phyloP scores from a whole-genome alignment of 2,329 filamentous ascomycete genomes.

The Corynespora cassiicola region DNA sequence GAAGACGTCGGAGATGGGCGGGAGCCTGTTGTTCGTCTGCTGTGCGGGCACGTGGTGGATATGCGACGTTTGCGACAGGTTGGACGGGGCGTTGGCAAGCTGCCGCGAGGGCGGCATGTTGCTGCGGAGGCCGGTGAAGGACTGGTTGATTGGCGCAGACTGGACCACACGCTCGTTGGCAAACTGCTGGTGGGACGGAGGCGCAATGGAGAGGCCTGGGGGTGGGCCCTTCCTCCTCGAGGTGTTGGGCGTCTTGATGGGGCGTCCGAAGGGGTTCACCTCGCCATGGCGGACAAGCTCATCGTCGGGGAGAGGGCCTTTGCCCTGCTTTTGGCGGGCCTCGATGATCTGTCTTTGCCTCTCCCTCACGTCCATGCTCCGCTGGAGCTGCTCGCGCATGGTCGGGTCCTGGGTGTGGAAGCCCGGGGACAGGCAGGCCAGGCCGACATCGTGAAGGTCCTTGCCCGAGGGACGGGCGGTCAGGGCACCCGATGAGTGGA shows the following conservation, averaged over 20 bases:
- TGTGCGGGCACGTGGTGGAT: conserved; percentile 88
- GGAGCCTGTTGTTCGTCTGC: conserved; percentile 90
- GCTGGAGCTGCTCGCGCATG: conserved; percentile 93
- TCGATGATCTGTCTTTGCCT: conserved; percentile 96
- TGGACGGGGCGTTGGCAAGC: conserved; percentile 80
- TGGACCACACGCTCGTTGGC: conserved; percentile 95
- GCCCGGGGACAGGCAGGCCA: conserved; percentile 92
- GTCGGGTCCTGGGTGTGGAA: conserved; percentile 96
- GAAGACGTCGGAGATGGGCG: conserved; percentile 94
- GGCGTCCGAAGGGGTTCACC: conserved; percentile 50
- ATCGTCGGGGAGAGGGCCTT: conserved; percentile 49
- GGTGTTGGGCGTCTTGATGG: conserved; percentile 73
- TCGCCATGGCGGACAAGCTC: conserved; percentile 37
- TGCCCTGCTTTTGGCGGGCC: conserved; percentile 81
- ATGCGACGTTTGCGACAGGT: conserved; percentile 82
- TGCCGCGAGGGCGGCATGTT: conserved; percentile 73
- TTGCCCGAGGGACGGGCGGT: conserved; percentile 72
- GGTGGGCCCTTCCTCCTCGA: conserved; percentile 78
- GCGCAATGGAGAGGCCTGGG: conserved; percentile 91
- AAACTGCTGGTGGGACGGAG: conserved; percentile 89
- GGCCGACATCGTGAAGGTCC: conserved; percentile 88
- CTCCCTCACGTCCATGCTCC: conserved; percentile 90
- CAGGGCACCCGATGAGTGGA: conserved; percentile 51
- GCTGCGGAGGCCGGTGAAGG: conserved; percentile 87
- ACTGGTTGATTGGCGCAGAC: conserved; percentile 92